Evolutionary conservation across 768 basidiomycete species (phyloP).

Genomic region (Rossbeevera mucosa): DNA sequence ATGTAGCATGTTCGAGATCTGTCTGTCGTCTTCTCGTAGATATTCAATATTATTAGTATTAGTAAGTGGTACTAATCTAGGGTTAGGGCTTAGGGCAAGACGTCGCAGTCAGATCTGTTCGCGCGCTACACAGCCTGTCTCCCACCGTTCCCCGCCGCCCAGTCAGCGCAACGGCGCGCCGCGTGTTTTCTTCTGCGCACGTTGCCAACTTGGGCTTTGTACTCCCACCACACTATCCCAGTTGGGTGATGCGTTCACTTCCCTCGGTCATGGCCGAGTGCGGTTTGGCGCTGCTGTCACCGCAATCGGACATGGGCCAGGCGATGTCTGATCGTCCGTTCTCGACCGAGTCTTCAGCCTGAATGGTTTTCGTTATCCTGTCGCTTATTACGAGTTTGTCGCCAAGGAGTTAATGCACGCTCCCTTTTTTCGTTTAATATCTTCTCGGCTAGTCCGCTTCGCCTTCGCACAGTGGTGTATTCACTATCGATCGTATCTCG

Average conservation of each 20-base stretch:
- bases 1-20: conserved; percentile 13
- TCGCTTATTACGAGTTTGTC: conserved; percentile 7
- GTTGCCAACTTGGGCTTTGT: background rate
- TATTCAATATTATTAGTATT: background rate
- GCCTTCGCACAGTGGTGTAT: background rate
- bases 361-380: background rate
- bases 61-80: conserved; percentile 17
- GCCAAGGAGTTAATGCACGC: background rate
- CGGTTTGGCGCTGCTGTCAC: background rate
- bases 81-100: conserved; percentile 31
- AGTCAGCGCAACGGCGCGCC: conserved; percentile 10
- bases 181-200: conserved; percentile 19
- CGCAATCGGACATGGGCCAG: background rate
- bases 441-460: conserved; percentile 6
- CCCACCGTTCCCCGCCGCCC: conserved; percentile 10
- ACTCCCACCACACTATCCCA: background rate
- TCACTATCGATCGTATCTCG: conserved; percentile 16
- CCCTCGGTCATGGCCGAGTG: background rate
- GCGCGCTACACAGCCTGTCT: conserved; percentile 11
- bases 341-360: background rate
- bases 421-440: conserved; percentile 3
- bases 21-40: background rate
- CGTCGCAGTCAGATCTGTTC: background rate
- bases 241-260: background rate
- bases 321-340: background rate